A percentile compares a stretch with the other conserved stretches of the same genome.
These are phyloP conservation scores for Crotalaria pallida DNA, from an alignment of 306 rosid species.

Conservation along the genomic window DNA sequence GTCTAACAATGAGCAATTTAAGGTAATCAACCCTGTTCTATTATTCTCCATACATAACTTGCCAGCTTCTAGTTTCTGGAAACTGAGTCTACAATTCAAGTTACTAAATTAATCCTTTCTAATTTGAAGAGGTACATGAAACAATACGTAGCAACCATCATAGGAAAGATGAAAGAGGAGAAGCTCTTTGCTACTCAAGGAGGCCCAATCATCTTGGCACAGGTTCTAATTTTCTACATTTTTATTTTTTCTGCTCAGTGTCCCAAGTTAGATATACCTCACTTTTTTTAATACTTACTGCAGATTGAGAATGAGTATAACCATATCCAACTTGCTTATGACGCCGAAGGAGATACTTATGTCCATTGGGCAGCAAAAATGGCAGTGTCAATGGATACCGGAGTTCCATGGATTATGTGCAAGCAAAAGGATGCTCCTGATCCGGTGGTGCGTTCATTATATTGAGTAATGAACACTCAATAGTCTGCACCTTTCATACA, in stretches of 20 bases:
- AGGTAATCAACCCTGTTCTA: constrained; percentile 41
- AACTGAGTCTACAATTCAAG: neutral
- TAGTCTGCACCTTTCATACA: neutral
- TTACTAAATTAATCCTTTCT: neutral
- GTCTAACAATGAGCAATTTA: constrained; percentile 61
- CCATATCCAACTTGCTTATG: constrained; percentile 70
- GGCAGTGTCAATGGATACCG: constrained; percentile 46
- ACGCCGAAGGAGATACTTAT: constrained; percentile 43
- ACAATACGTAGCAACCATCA: constrained; percentile 35
- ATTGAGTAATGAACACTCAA: neutral
- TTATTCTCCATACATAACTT: neutral
- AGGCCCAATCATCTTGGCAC: constrained; percentile 90
- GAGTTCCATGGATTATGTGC: constrained; percentile 98
- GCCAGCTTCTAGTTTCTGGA: neutral
- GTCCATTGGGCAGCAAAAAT: constrained; percentile 85
- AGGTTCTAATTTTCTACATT: constrained; percentile 42
- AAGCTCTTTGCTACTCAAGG: constrained; percentile 79
- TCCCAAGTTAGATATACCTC: neutral
- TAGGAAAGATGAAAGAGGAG: constrained; percentile 40
- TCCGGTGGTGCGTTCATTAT: constrained; percentile 58
- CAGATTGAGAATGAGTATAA: constrained; percentile 96
- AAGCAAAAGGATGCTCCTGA: constrained; percentile 97
- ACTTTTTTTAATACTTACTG: neutral
- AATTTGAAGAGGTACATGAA: constrained; percentile 63
- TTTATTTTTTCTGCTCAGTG: neutral